These are phyloP conservation scores for Arabidopsis thaliana DNA, from an alignment of 345 rosid genomes.

Conservation along the genomic window TAIR10.1 NC_003075.7:16212501-16213000, in stretches of 20 bases:
- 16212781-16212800: background rate
- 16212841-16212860: conserved; percentile 69
- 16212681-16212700: background rate
- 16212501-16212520: background rate
- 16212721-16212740: background rate
- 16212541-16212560: background rate
- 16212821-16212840: conserved; percentile 17
- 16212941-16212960: conserved; percentile 49
- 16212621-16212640: background rate
- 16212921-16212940: conserved; percentile 74
- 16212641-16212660: background rate
- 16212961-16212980: conserved; percentile 36
- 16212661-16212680: background rate
- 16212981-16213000: conserved; percentile 8
- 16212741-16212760: conserved; percentile 34
- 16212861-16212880: conserved; percentile 65
- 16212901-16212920: conserved; percentile 86
- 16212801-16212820: background rate
- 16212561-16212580: too few relatives aligned
- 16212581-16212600: too few relatives aligned
- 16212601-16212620: background rate
- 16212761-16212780: conserved; percentile 14
- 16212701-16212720: conserved; percentile 4
- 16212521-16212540: background rate
- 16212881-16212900: conserved; percentile 58